phyloP scores from a whole-genome alignment of 2,329 filamentous ascomycete genomes.

The Curvularia verruculosa region DNA sequence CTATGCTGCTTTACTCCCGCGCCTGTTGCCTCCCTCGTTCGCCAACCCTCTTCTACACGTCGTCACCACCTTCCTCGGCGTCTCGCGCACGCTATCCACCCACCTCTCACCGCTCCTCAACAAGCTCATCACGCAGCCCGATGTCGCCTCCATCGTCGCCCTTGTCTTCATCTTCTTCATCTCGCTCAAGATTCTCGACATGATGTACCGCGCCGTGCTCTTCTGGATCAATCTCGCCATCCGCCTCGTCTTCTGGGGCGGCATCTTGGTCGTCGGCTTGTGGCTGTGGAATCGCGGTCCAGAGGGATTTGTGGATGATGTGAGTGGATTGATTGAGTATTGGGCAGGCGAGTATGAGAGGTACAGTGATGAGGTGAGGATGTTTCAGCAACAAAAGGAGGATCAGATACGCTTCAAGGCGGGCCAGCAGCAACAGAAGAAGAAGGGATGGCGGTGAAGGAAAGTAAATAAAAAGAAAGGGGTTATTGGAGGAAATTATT shows the following conservation, averaged over 20 bases:
- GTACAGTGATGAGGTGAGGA: constrained; percentile 41
- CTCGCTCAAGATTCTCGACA: constrained; percentile 67
- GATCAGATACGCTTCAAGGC: constrained; percentile 33
- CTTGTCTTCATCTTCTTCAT: constrained; percentile 68
- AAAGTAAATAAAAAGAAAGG: not conserved
- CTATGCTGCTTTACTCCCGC: constrained; percentile 39
- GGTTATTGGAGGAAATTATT: constrained; percentile 1
- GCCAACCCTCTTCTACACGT: constrained; percentile 39
- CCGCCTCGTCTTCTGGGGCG: constrained; percentile 68
- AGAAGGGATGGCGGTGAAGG: constrained; percentile 20
- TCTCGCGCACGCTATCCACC: constrained; percentile 36
- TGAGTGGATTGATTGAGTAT: constrained; percentile 43
- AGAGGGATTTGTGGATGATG: constrained; percentile 68
- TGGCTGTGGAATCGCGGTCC: constrained; percentile 67
- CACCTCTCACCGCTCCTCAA: constrained; percentile 41
- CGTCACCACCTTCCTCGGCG: constrained; percentile 36
- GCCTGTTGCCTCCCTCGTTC: constrained; percentile 42
- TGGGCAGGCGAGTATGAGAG: constrained; percentile 50
- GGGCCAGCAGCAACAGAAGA: constrained; percentile 23
- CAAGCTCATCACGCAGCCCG: constrained; percentile 45
- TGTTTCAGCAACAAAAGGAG: constrained; percentile 34
- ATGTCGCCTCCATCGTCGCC: constrained; percentile 60
- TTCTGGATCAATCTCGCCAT: constrained; percentile 76
- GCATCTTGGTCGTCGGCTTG: constrained; percentile 60
- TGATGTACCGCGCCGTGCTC: constrained; percentile 73